Evolutionary conservation across 2,329 filamentous ascomycete species (phyloP).

Genomic region (Fusarium anguioides): DNA sequence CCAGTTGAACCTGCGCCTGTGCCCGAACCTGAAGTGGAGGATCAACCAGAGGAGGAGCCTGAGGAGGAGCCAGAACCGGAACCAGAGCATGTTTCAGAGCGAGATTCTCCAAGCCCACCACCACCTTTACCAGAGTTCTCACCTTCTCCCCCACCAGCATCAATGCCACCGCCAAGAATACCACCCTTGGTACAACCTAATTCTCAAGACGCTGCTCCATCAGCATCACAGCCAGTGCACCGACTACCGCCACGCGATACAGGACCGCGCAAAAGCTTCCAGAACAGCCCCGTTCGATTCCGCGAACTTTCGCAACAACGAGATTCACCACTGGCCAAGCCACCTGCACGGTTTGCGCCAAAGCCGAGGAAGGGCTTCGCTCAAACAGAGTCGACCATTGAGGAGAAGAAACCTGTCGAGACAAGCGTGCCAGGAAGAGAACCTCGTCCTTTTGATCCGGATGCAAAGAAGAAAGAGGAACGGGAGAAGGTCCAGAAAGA

Average conservation of each 20-base stretch:
- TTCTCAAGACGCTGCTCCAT: slow-evolving; percentile 6
- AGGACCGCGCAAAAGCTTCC: slow-evolving; percentile 68
- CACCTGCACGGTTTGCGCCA: slow-evolving; percentile 47
- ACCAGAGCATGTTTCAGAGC: background rate
- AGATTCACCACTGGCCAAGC: slow-evolving; percentile 63
- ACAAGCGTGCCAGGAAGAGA: slow-evolving; percentile 1
- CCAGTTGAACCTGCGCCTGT: background rate
- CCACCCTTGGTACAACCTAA: slow-evolving; percentile 7
- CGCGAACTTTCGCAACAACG: slow-evolving; percentile 50
- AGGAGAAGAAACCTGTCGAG: background rate
- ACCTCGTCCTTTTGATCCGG: slow-evolving; percentile 49
- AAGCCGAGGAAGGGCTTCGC: slow-evolving; percentile 25
- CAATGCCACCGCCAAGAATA: slow-evolving; percentile 32
- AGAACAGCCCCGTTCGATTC: slow-evolving; percentile 66
- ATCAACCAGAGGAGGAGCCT: background rate
- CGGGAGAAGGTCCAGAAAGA: slow-evolving; percentile 66
- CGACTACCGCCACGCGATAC: slow-evolving; percentile 57
- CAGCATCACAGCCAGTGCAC: slow-evolving; percentile 26
- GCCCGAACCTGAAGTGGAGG: background rate
- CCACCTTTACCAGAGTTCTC: slow-evolving; percentile 8
- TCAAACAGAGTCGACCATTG: background rate
- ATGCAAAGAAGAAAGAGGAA: slow-evolving; percentile 62
- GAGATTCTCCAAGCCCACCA: slow-evolving; percentile 1
- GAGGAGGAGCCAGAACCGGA: background rate
- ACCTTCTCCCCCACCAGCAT: slow-evolving; percentile 20